phyloP scores from a whole-genome alignment of 2,329 filamentous ascomycete species.

The Colletotrichum phormii region DNA sequence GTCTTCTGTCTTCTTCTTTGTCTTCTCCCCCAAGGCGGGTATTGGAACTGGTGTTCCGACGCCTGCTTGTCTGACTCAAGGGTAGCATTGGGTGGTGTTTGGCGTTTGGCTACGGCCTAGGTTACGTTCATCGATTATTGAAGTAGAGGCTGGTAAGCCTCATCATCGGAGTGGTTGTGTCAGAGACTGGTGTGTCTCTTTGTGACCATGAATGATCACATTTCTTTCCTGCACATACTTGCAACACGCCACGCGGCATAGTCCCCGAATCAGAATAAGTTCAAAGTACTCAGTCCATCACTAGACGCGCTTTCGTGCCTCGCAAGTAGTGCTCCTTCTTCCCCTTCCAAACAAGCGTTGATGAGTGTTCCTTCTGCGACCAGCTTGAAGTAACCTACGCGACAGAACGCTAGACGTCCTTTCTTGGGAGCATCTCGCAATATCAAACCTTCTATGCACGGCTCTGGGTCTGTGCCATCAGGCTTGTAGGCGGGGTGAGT shows the following conservation, averaged over 20 bases:
- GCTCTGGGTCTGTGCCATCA: background rate
- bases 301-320: background rate
- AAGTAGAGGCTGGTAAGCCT: background rate
- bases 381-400: background rate
- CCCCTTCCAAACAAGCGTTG: background rate
- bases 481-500: background rate
- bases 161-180: background rate
- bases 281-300: background rate
- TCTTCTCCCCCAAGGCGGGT: background rate
- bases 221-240: background rate
- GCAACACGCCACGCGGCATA: background rate
- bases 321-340: background rate
- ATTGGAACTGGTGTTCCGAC: background rate
- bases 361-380: background rate
- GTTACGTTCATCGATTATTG: background rate
- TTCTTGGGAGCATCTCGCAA: background rate
- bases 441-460: background rate
- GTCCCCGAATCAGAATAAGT: background rate
- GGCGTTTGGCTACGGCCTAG: background rate
- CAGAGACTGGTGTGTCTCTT: background rate
- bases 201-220: background rate
- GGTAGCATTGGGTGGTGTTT: background rate
- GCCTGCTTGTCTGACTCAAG: background rate
- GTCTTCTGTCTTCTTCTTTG: background rate
- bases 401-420: background rate